Percentiles rank a stretch among this genome's conserved stretches.
These are phyloP conservation scores for Saccharum hybrid DNA, from an alignment of 202 grass and related monocot species.

Conservation along the genomic window DNA sequence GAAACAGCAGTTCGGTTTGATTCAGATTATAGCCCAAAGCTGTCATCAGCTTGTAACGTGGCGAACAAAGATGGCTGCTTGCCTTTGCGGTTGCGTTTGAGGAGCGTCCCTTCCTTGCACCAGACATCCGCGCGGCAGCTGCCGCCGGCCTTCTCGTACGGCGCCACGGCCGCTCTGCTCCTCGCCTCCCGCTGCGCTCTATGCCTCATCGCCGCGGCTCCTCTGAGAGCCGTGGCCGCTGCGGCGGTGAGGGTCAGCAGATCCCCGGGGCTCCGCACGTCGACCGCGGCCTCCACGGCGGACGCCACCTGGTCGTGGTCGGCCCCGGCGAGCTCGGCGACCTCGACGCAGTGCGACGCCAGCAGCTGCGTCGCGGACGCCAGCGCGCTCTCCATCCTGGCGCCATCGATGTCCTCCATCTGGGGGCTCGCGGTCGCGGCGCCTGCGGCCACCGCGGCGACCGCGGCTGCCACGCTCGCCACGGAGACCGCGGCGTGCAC, in stretches of 20 bases:
- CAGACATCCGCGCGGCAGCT: constrained; percentile 69
- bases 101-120: constrained; percentile 90
- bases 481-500: constrained; percentile 80
- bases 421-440: not conserved
- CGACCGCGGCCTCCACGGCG: constrained; percentile 69
- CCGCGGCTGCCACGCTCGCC: constrained; percentile 81
- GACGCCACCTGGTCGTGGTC: constrained; percentile 71
- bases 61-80: not conserved
- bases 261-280: constrained; percentile 70
- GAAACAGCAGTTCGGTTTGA: not conserved
- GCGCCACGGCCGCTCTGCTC: constrained; percentile 70
- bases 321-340: constrained; percentile 73
- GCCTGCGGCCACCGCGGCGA: constrained; percentile 59
- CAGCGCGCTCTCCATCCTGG: constrained; percentile 73
- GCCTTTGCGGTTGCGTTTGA: constrained; percentile 77
- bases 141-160: constrained; percentile 67
- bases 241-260: constrained; percentile 87
- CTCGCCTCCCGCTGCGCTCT: constrained; percentile 68
- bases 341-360: constrained; percentile 83
- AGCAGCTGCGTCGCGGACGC: constrained; percentile 84
- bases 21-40: not conserved
- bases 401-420: constrained; percentile 4
- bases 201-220: constrained; percentile 71
- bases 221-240: constrained; percentile 84
- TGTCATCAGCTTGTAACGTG: not conserved